Percentiles rank a stretch among this genome's conserved stretches.
phyloP scores from a whole-genome alignment of 495 filamentous ascomycete genomes.

The Gamarada debralockiae region DNA sequence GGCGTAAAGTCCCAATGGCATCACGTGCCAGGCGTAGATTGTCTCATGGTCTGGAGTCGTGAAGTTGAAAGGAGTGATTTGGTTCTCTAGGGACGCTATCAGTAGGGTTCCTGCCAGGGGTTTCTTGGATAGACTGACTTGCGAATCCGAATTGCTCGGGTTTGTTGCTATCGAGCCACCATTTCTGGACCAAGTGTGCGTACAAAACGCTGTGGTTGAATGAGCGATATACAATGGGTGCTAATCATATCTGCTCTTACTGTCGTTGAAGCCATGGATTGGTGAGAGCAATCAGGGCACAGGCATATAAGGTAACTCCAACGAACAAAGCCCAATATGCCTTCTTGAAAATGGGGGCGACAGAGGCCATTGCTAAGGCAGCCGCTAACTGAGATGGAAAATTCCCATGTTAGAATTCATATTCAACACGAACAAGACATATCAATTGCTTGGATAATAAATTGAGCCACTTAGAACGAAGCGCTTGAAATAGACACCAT shows the following conservation, averaged over 20 bases:
- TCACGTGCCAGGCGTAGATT: constrained; percentile 70
- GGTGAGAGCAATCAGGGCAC: constrained; percentile 42
- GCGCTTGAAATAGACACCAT: too few species aligned
- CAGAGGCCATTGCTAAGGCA: constrained; percentile 10
- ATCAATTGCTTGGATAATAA: too few species aligned
- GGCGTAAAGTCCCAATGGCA: constrained; percentile 60
- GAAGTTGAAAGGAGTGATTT: constrained; percentile 65
- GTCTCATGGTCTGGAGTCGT: constrained; percentile 49
- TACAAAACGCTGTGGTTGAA: constrained; percentile 62
- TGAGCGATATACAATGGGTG: background rate
- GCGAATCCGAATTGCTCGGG: constrained; percentile 80
- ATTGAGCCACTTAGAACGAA: too few species aligned
- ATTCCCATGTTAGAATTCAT: background rate
- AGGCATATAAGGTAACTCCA: constrained; percentile 27
- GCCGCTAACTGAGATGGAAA: background rate
- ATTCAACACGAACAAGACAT: too few species aligned
- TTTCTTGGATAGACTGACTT: constrained; percentile 44
- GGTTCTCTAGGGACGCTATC: constrained; percentile 43
- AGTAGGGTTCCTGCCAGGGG: background rate
- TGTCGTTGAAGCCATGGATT: constrained; percentile 55
- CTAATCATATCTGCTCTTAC: constrained; percentile 34
- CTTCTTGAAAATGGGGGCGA: constrained; percentile 20
- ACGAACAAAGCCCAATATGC: constrained; percentile 37
- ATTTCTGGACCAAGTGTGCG: constrained; percentile 64
- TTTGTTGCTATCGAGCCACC: constrained; percentile 65